These are phyloP conservation scores for Hyphopichia khmerensis DNA, from an alignment of 1,139 yeast species.

Conservation along the genomic window DNA sequence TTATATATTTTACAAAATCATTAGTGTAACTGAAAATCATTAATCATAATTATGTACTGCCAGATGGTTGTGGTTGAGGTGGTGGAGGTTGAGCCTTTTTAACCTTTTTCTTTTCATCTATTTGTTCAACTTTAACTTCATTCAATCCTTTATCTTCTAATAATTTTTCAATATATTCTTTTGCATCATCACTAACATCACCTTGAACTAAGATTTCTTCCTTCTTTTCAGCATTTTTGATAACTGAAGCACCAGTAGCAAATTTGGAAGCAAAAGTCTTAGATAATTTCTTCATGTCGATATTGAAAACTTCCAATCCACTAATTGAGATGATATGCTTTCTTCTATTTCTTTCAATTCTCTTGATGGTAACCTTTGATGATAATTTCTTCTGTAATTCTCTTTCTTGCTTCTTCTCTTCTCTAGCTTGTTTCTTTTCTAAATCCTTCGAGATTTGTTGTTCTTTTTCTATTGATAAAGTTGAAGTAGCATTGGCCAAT, in stretches of 20 bases:
- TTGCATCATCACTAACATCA: slow-evolving; percentile 91
- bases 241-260: slow-evolving; percentile 97
- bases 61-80: slow-evolving; percentile 4
- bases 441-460: slow-evolving; percentile 79
- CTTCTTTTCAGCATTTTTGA: slow-evolving; percentile 86
- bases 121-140: slow-evolving; percentile 83
- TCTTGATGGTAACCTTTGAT: slow-evolving; percentile 77
- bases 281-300: slow-evolving; percentile 87
- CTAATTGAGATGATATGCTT: slow-evolving; percentile 84
- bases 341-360: slow-evolving; percentile 88
- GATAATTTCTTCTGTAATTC: slow-evolving; percentile 77
- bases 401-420: slow-evolving; percentile 84
- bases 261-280: slow-evolving; percentile 91
- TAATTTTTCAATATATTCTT: slow-evolving; percentile 66
- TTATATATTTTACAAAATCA: background rate
- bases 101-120: slow-evolving; percentile 71
- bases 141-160: slow-evolving; percentile 79
- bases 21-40: background rate
- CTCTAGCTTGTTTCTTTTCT: slow-evolving; percentile 83
- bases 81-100: slow-evolving; percentile 44
- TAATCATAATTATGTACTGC: background rate
- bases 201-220: slow-evolving; percentile 94
- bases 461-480: slow-evolving; percentile 71
- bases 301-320: slow-evolving; percentile 85
- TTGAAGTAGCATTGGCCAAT: slow-evolving; percentile 50